phyloP scores from a whole-genome alignment of 2,329 filamentous ascomycete species.

The Pseudocercospora musae region DNA sequence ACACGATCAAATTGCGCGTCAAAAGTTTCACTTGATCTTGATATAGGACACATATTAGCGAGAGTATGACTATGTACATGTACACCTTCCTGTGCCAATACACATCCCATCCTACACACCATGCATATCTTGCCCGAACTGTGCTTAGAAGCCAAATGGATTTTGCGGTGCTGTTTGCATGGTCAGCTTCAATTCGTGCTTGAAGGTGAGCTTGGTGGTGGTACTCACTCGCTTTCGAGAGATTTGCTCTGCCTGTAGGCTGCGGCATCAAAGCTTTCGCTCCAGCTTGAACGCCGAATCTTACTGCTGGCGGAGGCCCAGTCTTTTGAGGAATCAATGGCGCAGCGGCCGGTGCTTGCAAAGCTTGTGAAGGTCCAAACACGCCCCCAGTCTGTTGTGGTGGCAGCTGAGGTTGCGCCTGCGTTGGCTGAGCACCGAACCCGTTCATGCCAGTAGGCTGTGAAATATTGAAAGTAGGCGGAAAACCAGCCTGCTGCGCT shows the following conservation, averaged over 20 bases:
- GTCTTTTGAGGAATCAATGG: conserved; percentile 75
- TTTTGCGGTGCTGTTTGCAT: conserved; percentile 59
- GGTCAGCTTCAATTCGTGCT: conserved; percentile 8
- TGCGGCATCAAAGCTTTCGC: conserved; percentile 78
- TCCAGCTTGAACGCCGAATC: conserved; percentile 75
- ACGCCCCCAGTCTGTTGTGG: conserved; percentile 52
- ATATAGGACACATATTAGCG: conserved; percentile 12
- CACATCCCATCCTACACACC: conserved; percentile 14
- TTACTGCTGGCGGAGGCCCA: conserved; percentile 79
- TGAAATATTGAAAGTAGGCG: conserved; percentile 42
- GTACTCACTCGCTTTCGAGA: conserved; percentile 91
- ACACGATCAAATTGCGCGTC: not conserved
- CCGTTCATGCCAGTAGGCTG: conserved; percentile 41
- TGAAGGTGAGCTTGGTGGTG: not conserved
- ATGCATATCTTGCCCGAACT: not conserved
- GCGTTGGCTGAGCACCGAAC: conserved; percentile 43
- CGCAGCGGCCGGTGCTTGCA: conserved; percentile 46
- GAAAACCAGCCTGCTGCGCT: conserved; percentile 54
- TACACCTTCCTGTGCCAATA: conserved; percentile 14
- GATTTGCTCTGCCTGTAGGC: conserved; percentile 85
- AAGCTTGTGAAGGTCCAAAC: conserved; percentile 32
- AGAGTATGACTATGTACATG: conserved; percentile 25
- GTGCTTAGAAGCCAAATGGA: conserved; percentile 62
- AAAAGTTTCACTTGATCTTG: not conserved
- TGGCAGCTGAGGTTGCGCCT: conserved; percentile 54